phyloP scores from a whole-genome alignment of 2,329 filamentous ascomycete genomes.

The Colletotrichum truncatum region DNA sequence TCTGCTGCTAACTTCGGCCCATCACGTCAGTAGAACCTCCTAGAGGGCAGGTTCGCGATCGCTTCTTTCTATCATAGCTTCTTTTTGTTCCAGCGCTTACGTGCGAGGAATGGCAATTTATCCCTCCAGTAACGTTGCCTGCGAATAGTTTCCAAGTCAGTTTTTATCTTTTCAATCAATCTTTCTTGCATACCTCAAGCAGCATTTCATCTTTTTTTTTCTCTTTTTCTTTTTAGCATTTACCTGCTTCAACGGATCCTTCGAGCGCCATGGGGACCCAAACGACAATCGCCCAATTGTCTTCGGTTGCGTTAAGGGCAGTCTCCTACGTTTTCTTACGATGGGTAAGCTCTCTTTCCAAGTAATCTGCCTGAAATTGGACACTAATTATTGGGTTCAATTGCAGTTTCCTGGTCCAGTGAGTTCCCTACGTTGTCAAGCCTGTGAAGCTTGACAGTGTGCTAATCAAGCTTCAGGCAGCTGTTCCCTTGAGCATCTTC shows the following conservation, averaged over 20 bases:
- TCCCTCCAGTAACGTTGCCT: neutral
- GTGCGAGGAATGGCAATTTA: neutral
- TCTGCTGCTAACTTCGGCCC: conserved; percentile 11
- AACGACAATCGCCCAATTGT: conserved; percentile 45
- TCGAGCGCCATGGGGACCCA: conserved; percentile 39
- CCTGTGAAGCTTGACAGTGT: neutral
- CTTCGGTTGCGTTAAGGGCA: conserved; percentile 60
- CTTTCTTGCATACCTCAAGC: neutral
- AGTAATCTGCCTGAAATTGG: neutral
- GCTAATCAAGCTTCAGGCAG: conserved; percentile 29
- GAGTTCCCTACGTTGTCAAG: conserved; percentile 21
- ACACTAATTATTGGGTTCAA: neutral
- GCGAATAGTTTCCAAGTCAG: too few relatives aligned
- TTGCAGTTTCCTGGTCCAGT: conserved; percentile 40
- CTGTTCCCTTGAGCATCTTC: conserved; percentile 49
- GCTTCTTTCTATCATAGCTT: conserved; percentile 8
- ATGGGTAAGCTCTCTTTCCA: conserved; percentile 57
- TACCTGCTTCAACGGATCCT: conserved; percentile 5
- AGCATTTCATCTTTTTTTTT: neutral
- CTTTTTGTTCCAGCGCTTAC: neutral
- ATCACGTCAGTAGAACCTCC: conserved; percentile 22
- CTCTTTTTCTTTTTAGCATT: conserved; percentile 39
- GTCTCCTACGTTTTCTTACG: conserved; percentile 67
- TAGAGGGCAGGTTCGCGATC: conserved; percentile 5
- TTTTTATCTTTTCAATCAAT: neutral